Percentiles rank a stretch among this genome's conserved stretches.
Conservation (phyloP, 352 stramenopile genomes). For the Globisporangium splendens region DNA sequence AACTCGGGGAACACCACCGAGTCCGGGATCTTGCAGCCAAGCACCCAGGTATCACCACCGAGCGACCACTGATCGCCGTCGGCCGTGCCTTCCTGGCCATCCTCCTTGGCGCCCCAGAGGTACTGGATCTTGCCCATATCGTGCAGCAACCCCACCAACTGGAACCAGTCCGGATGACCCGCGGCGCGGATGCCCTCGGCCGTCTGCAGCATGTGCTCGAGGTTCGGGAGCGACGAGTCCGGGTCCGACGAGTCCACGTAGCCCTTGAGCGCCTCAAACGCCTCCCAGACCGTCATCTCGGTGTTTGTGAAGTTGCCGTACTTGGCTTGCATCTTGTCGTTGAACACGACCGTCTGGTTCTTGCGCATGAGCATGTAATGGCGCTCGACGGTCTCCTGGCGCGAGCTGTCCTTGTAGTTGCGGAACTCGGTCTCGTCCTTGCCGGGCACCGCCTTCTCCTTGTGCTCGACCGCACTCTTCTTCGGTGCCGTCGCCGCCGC, state of each 20-base stretch:
- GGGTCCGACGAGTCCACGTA: conserved; percentile 94
- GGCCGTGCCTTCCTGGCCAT: conserved; percentile 86
- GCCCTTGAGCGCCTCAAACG: conserved; percentile 83
- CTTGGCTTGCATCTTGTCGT: conserved; percentile 68
- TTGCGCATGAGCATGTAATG: conserved; percentile 80
- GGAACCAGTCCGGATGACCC: conserved; percentile 90
- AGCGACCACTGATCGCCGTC: conserved; percentile 91
- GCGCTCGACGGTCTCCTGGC: conserved; percentile 61
- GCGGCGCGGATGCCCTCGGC: conserved; percentile 89
- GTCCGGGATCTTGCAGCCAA: conserved; percentile 88
- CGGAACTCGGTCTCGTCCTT: conserved; percentile 74
- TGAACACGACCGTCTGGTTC: conserved; percentile 68
- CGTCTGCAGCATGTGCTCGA: conserved; percentile 93
- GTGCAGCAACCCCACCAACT: conserved; percentile 90
- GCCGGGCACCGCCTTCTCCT: conserved; percentile 31
- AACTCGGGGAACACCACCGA: conserved; percentile 89
- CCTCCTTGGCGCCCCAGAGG: conserved; percentile 79
- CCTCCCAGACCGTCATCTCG: conserved; percentile 91
- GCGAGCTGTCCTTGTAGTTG: conserved; percentile 73
- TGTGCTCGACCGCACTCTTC: conserved; percentile 22
- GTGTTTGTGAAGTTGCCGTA: conserved; percentile 69
- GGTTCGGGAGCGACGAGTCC: conserved; percentile 88
- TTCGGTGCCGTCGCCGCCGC: conserved; percentile 2
- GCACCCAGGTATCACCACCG: conserved; percentile 91
- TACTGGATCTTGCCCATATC: conserved; percentile 96